A percentile compares a stretch with the other conserved stretches of the same genome.
Evolutionary conservation across 176 grass and related monocot species (phyloP).

Genomic region (Poa pratensis): DNA sequence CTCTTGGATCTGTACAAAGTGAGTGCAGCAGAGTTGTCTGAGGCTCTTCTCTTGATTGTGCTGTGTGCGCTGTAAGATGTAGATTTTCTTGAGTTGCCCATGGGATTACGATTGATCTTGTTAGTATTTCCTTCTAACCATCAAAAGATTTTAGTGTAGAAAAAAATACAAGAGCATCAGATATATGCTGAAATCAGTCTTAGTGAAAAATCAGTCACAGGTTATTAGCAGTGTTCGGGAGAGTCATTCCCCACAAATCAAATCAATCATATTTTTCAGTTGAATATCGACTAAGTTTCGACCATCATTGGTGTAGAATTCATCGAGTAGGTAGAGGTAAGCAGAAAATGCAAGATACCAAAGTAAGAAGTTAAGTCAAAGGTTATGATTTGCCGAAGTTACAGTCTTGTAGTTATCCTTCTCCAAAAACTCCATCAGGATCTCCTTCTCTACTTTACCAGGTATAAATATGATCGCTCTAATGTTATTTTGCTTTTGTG

Average conservation of each 20-base stretch:
- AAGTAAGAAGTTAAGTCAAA: not conserved
- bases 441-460: not conserved
- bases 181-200: too few relatives aligned
- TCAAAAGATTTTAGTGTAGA: too few relatives aligned
- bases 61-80: not conserved
- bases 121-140: not conserved
- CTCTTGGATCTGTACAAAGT: not conserved
- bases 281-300: constrained; percentile 12
- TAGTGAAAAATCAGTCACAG: not conserved
- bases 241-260: too few relatives aligned
- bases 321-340: not conserved
- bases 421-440: constrained; percentile 14
- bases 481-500: constrained; percentile 20
- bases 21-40: not conserved
- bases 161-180: too few relatives aligned
- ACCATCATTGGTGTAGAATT: not conserved
- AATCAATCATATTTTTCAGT: not conserved
- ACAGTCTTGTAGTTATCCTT: constrained; percentile 2
- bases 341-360: not conserved
- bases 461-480: not conserved
- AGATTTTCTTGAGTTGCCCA: not conserved
- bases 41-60: not conserved
- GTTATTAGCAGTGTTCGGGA: not conserved
- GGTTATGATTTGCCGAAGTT: not conserved
- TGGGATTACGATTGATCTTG: not conserved